Evolutionary conservation across 176 grass and related monocot genomes (phyloP), one percentile per base, ranked within the genome.

Genomic region (Cymbopogon citratus): DNA sequence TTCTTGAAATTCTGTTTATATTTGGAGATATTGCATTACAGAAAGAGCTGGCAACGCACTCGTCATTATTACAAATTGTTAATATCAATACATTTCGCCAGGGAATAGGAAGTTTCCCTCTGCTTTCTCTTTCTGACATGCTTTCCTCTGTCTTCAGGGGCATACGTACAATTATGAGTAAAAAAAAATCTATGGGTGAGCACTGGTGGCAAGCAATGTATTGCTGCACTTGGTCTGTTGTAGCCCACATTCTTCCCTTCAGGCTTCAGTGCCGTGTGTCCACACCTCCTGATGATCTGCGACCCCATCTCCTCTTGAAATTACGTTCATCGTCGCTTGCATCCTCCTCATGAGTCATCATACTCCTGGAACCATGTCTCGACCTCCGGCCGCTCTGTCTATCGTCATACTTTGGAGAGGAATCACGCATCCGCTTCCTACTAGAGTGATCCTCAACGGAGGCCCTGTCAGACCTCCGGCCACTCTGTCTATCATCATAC

Each of bases 251-350:
- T 19, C 78, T 44, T 77, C 48, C 60, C 3, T 33, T 3, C 31
- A 60, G n/a, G n/a, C n/a, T 70, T 87, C 78, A 59, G 34, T 12
- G 41, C 75, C 51, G 69, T 65, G 56, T 11, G 19, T 45, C 71
- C 56, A 76, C 21, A n/a, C 14, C 41, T 34, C 41, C 69, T 2
- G 81, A 80, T 19, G 13, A 75, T 76, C 77, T 35, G 64, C 54
- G 12, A 48, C 85, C 81, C 89, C 85, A 81, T 44, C 36, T 84
- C 71, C 81, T 85, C 77, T 91, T 91, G 77, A 87, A 91, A 46
- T 91, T 84, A 45, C 66, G 71, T 31, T 91, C 85, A 19, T 91
- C 89, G 3, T 84, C 81, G 35, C 76, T 84, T 23, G 54, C 64
- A 64, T 90, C 84, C n/a, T 90, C 88, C 9, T 90, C 88, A 9